A percentile compares a stretch with the other conserved stretches of the same genome.
Conservation (phyloP, 75 land plant genomes). For the Isoetes taiwanensis region DNA sequence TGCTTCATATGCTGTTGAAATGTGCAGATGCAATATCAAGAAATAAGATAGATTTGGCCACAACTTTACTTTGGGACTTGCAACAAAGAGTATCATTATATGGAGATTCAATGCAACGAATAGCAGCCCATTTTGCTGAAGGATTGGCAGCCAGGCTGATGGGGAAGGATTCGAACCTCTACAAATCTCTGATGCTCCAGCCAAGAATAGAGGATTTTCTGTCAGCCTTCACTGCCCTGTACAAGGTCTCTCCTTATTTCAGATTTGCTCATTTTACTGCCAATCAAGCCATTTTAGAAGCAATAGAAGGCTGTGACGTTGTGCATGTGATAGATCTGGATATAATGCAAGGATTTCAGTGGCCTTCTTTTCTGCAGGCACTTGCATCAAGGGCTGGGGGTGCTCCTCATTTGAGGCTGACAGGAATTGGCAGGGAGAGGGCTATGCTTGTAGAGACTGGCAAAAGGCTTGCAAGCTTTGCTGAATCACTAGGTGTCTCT, state of each 20-base stretch:
- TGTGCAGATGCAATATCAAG: slow-evolving; percentile 34
- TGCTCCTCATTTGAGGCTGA: slow-evolving; percentile 35
- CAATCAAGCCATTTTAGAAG: slow-evolving; percentile 22
- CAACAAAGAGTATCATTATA: slow-evolving; percentile 23
- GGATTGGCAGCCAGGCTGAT: slow-evolving; percentile 28
- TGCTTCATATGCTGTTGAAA: slow-evolving; percentile 33
- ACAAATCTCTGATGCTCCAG: too few relatives aligned
- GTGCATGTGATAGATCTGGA: slow-evolving; percentile 18
- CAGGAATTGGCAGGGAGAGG: slow-evolving; percentile 33
- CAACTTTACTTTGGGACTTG: slow-evolving; percentile 20
- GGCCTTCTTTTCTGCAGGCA: slow-evolving; percentile 22
- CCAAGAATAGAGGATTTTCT: too few relatives aligned
- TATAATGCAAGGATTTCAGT: slow-evolving; percentile 18
- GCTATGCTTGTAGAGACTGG: slow-evolving; percentile 34
- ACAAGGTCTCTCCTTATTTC: slow-evolving; percentile 4
- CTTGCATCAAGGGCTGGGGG: slow-evolving; percentile 26
- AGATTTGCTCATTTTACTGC: slow-evolving; percentile 18
- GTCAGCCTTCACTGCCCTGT: too few relatives aligned
- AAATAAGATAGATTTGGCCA: slow-evolving; percentile 13
- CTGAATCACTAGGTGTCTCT: slow-evolving; percentile 32
- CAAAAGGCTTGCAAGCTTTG: slow-evolving; percentile 27
- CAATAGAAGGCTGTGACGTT: not conserved
- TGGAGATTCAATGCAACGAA: slow-evolving; percentile 54
- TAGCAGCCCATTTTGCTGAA: slow-evolving; percentile 47
- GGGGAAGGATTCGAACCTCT: slow-evolving; percentile 13